Evolutionary conservation across 2,329 filamentous ascomycete genomes (phyloP).

Genomic region (Pseudopyricularia javanii): DNA sequence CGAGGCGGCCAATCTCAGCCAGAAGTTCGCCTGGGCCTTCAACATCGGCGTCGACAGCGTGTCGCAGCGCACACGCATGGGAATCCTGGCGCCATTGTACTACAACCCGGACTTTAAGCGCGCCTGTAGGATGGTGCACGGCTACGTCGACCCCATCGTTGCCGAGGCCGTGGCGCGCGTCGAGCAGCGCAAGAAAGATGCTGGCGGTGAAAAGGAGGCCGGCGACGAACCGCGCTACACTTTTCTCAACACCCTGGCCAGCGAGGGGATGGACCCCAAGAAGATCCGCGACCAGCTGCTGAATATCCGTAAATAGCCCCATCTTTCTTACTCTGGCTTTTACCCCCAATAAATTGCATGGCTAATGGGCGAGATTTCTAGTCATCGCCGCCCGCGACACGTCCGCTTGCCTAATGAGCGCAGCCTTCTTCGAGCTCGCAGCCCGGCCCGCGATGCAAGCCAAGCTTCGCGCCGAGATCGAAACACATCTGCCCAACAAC

Average conservation of each 20-base stretch:
- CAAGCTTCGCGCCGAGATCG: background rate
- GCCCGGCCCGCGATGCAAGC: background rate
- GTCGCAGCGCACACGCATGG: too few species aligned
- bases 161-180: background rate
- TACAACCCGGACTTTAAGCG: background rate
- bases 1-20: too few species aligned
- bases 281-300: background rate
- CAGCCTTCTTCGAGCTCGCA: background rate
- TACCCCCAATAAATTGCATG: too few species aligned
- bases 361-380: too few species aligned
- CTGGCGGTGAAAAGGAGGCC: background rate
- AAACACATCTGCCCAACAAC: constrained; percentile 15
- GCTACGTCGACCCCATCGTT: background rate
- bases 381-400: background rate
- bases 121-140: background rate
- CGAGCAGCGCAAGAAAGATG: background rate
- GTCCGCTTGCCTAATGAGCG: background rate
- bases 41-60: background rate
- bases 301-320: too few species aligned
- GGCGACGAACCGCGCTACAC: background rate
- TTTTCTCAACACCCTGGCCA: background rate
- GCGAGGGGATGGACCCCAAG: background rate
- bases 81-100: too few species aligned
- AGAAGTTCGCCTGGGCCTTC: too few species aligned
- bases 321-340: too few species aligned